Conservation (phyloP, 257 asterid genomes). For the Thymus quinquecostatus region DNA sequence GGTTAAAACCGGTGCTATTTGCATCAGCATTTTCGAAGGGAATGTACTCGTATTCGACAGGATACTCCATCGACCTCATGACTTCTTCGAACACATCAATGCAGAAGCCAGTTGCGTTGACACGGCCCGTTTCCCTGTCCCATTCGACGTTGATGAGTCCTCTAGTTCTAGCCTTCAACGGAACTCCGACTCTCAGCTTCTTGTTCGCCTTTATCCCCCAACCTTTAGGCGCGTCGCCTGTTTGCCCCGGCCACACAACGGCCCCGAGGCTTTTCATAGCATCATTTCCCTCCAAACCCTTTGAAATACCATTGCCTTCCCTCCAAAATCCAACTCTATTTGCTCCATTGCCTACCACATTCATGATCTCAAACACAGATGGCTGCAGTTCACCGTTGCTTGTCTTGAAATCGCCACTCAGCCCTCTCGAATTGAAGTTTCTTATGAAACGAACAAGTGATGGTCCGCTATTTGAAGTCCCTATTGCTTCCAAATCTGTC, state of each 20-base stretch:
- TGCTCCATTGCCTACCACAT: slow-evolving; percentile 34
- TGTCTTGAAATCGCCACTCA: slow-evolving; percentile 49
- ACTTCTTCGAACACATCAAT: slow-evolving; percentile 47
- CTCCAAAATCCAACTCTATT: slow-evolving; percentile 51
- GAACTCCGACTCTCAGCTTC: slow-evolving; percentile 45
- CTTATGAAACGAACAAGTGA: slow-evolving; percentile 30
- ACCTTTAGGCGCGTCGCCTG: slow-evolving; percentile 41
- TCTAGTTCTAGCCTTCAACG: slow-evolving; percentile 39
- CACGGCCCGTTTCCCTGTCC: slow-evolving; percentile 32
- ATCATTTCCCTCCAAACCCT: slow-evolving; percentile 15
- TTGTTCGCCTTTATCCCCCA: slow-evolving; percentile 42
- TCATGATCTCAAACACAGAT: slow-evolving; percentile 41
- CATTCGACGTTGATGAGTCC: slow-evolving; percentile 40
- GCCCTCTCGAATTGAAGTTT: slow-evolving; percentile 34
- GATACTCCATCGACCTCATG: slow-evolving; percentile 40
- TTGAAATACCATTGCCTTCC: slow-evolving; percentile 35
- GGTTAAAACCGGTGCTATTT: slow-evolving; percentile 24
- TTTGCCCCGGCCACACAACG: slow-evolving; percentile 53
- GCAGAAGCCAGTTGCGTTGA: slow-evolving; percentile 46
- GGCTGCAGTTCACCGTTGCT: slow-evolving; percentile 40
- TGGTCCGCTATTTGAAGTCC: slow-evolving; percentile 40
- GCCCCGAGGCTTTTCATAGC: slow-evolving; percentile 35
- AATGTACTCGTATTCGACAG: slow-evolving; percentile 34
- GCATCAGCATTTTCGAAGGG: slow-evolving; percentile 25
- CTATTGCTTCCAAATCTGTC: slow-evolving; percentile 43